These are phyloP conservation scores for Candida tetrigidarum DNA, from an alignment of 1,139 yeast species.

Conservation along the genomic window DNA sequence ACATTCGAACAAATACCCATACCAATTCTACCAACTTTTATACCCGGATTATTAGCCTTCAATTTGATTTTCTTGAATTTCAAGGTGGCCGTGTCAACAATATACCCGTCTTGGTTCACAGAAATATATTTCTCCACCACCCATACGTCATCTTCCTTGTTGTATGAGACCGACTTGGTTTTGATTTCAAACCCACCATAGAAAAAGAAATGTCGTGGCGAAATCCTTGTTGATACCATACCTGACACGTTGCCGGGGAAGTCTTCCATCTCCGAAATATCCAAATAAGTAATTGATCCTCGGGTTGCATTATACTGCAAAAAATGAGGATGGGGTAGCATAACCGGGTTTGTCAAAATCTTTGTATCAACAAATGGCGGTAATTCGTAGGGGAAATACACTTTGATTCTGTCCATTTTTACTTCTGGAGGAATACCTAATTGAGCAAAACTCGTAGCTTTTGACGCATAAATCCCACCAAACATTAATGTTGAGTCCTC, in stretches of 20 bases:
- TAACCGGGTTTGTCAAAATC: conserved; percentile 39
- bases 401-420: conserved; percentile 36
- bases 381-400: conserved; percentile 41
- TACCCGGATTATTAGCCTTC: conserved; percentile 18
- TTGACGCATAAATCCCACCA: conserved; percentile 39
- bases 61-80: conserved; percentile 36
- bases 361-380: conserved; percentile 45
- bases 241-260: conserved; percentile 35
- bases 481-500: conserved; percentile 39
- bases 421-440: conserved; percentile 41
- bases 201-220: conserved; percentile 42
- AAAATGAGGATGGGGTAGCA: conserved; percentile 33
- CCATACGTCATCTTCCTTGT: conserved; percentile 37
- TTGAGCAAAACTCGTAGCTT: conserved; percentile 25
- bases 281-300: conserved; percentile 37
- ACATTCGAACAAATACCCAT: conserved; percentile 21
- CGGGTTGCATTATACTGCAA: conserved; percentile 35
- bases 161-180: conserved; percentile 27
- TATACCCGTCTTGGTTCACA: conserved; percentile 41
- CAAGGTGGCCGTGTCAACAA: conserved; percentile 37
- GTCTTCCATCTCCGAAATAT: conserved; percentile 24
- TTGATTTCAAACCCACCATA: conserved; percentile 46
- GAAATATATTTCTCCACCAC: conserved; percentile 35
- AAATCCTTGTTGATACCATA: conserved; percentile 34
- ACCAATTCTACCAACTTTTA: conserved; percentile 30